These are phyloP conservation scores for Cicer pinnatifidum DNA, from an alignment of 306 rosid species.

Conservation along the genomic window DNA sequence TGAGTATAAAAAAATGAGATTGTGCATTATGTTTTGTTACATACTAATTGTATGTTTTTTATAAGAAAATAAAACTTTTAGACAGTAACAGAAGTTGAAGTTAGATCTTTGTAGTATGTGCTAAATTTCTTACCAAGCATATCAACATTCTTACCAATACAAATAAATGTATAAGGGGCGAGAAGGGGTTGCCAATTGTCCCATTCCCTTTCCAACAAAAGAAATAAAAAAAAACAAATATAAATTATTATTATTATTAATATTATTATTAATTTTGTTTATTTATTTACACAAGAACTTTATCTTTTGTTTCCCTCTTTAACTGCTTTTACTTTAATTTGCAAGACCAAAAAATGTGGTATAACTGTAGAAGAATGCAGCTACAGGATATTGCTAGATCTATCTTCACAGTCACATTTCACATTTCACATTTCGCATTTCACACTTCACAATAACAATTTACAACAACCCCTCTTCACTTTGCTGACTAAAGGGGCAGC, in stretches of 20 bases:
- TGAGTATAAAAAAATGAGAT: slow-evolving; percentile 25
- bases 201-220: slow-evolving; percentile 60
- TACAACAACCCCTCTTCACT: slow-evolving; percentile 50
- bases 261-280: too few species aligned
- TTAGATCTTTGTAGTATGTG: too few species aligned
- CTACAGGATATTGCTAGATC: slow-evolving; percentile 40
- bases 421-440: slow-evolving; percentile 9
- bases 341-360: slow-evolving; percentile 63
- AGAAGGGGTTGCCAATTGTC: background rate
- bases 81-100: too few species aligned
- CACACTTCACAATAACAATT: background rate
- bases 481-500: slow-evolving; percentile 86
- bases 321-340: slow-evolving; percentile 71
- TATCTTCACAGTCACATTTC: slow-evolving; percentile 44
- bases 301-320: slow-evolving; percentile 54
- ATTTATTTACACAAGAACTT: slow-evolving; percentile 51
- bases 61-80: background rate
- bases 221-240: background rate
- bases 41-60: background rate
- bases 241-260: slow-evolving; percentile 33
- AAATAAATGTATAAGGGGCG: too few species aligned
- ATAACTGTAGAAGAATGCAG: slow-evolving; percentile 43
- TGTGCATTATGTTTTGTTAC: background rate
- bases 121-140: too few species aligned
- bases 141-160: too few species aligned